Base-by-base conservation (phyloP, 331 rosid species). In the Spiraea crenata region DNA sequence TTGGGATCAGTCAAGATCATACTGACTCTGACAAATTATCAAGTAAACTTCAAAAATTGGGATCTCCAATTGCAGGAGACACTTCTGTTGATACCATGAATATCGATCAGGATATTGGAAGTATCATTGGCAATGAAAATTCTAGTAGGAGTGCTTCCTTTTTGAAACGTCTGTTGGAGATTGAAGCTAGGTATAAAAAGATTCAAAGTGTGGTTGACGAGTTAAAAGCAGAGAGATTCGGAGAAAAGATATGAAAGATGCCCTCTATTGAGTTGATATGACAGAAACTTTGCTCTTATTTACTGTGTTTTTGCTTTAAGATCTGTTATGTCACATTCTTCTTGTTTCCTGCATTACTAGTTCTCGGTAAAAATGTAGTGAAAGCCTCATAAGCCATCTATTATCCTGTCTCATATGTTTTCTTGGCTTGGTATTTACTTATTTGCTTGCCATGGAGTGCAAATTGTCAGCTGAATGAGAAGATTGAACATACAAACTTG, bases 101-200 rank as follows among this genome's bases (percentile, higher is more conserved):
- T 19, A 15, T 45, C 6, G 63, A 58, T 13, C 7, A 55, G 19
- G 37, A 19, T 14, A 60, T 60, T 19, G 31, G 8, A 41, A 35
- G 64, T 45, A 59, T 14, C 46, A 1, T 14, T 60, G 46, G 25
- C 12, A 60, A 38, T 37, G 17, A 3, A 11, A 11, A 4, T 58
- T 17, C 44, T 58, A 31, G 16, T 41, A 5, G 5, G 17, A 31
- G 4, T 4, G 3, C 11, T 31, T 6, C 41, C 13, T 58, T 58
- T 58, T 10, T 5, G 15, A 13, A 58, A n/a, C n/a, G 13, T 7
- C 14, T 10, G 45, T 59, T 13, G 2, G 62, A 44, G 25, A 68
- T 73, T 72, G 72, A 83, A 75, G 69, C 54, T 41, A 60, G 69
- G 63, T 54, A 82, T 46, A 11, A 42, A 35, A 25, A 57, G 70